Conservation (phyloP, 164 flowering plant species). For the Nymphaea thermarum region DNA sequence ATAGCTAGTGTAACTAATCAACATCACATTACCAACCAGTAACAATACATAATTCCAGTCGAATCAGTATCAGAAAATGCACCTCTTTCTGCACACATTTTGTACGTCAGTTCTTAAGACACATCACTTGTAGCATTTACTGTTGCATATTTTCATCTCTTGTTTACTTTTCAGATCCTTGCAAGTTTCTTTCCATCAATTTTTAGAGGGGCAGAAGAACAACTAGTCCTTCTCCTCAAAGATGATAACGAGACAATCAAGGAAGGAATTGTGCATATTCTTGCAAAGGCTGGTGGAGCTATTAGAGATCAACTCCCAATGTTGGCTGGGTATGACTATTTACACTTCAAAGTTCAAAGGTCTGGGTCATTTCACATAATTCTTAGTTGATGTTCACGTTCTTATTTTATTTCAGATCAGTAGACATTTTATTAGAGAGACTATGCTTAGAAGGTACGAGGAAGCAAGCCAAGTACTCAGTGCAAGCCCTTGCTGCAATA, state of each 20-base stretch:
- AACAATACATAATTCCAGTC: no score
- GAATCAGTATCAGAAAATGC: no score
- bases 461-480: conserved; percentile 95
- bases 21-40: no score
- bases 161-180: conserved; percentile 42
- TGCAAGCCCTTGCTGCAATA: conserved; percentile 89
- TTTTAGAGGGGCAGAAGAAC: conserved; percentile 64
- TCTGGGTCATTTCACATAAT: no score
- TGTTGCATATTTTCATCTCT: not conserved
- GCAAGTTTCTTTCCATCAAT: conserved; percentile 66
- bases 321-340: conserved; percentile 47
- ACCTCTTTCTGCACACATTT: no score
- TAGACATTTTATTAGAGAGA: conserved; percentile 80
- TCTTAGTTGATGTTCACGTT: no score
- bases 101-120: no score
- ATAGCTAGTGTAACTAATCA: no score
- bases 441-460: conserved; percentile 90
- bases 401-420: conserved; percentile 45
- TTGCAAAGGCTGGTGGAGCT: conserved; percentile 93
- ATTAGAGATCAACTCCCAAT: conserved; percentile 74
- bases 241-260: conserved; percentile 77
- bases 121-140: no score
- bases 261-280: conserved; percentile 76
- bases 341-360: not conserved
- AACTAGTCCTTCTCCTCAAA: conserved; percentile 65